Evolutionary conservation across 768 basidiomycete species (phyloP), one percentile per base, ranked within the genome.

Genomic region (Auriscalpium orientale): DNA sequence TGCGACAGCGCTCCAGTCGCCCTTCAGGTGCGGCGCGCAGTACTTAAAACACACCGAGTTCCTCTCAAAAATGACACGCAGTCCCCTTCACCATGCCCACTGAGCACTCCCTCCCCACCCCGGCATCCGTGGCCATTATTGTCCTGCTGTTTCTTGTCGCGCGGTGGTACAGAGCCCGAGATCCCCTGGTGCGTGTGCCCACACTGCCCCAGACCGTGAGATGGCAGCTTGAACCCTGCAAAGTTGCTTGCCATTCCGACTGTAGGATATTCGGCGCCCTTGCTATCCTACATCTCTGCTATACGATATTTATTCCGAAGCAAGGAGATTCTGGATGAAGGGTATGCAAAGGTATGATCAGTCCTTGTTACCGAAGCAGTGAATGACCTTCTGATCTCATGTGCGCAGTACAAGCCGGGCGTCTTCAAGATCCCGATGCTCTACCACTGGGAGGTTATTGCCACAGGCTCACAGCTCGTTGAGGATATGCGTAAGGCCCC

Each of bases 231-330:
- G 2, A 28, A 4, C 5, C 28, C 28, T 7, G 28, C 28, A 28
- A 1, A 28, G 28, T 7, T 28, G 28, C 28, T 28, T 28, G 28
- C 33, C 4, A 59, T 59, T 12, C 58, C 56, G 6, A 59, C 58
- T 16, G 6, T 59, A 20, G 58, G 58, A 1, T 59, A 57, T 22
- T 56, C 58, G 8, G 44, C 51, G n/a, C 58, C 58, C 1, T 53
- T 59, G 13, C 52, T 57, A 7, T 57, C 56, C 1, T 59, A 57
- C 34, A 28, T 57, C 40, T 49, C 56, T 10, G 49, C 49, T 33
- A 15, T 50, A 4, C 11, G 20, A 16, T 50, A 13, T 20, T 33
- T 50, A 20, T 33, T 33, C 16, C 9, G 22, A n/a, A 28, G 28
- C 15, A 11, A 16, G 11, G 34, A 36, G 22, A 50, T 50, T 4